phyloP scores from a whole-genome alignment of 129 eudicot species.

The Arctium lappa region DNA sequence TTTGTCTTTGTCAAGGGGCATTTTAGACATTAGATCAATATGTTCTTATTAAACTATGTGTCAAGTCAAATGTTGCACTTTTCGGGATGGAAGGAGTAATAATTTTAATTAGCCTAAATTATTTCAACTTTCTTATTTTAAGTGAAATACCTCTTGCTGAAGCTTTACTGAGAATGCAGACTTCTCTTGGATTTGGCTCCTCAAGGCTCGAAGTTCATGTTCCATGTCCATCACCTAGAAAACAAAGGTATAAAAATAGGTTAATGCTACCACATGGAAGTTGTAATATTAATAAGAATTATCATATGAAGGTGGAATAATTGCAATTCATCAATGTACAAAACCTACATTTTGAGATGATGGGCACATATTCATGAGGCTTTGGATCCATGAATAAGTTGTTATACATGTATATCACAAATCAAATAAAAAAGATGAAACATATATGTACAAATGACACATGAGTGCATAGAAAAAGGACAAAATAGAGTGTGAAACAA shows the following conservation, averaged over 20 bases:
- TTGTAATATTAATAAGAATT: background rate
- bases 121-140: background rate
- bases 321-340: background rate
- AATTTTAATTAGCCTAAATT: background rate
- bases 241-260: conserved; percentile 1
- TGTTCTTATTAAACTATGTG: conserved; percentile 3
- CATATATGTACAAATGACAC: background rate
- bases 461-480: background rate
- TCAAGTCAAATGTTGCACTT: conserved; percentile 5
- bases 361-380: background rate
- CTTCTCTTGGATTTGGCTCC: conserved; percentile 82
- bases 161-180: conserved; percentile 73
- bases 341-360: conserved; percentile 15
- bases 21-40: conserved; percentile 3
- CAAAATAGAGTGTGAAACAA: conserved; percentile 8
- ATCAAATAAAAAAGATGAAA: background rate
- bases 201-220: conserved; percentile 84
- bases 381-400: background rate
- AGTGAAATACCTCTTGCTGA: conserved; percentile 71
- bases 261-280: background rate
- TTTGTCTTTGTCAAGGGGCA: background rate
- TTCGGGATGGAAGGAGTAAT: background rate
- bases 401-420: background rate
- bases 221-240: conserved; percentile 94
- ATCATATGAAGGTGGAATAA: background rate